Base-by-base conservation (phyloP, 257 asterid genomes). In the Rubia yunnanensis region DNA sequence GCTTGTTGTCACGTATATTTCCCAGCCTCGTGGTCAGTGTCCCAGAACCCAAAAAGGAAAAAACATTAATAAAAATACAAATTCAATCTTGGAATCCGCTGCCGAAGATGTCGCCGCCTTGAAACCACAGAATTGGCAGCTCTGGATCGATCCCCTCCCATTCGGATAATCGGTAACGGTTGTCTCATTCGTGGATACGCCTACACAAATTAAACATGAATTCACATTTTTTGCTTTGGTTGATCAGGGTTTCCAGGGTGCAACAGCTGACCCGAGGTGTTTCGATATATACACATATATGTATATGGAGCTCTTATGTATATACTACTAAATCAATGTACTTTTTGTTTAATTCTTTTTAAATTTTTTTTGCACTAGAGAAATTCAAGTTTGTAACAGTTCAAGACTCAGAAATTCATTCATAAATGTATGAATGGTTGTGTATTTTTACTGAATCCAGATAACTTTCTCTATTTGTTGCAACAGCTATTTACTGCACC, bases 311-410 rank as follows among this genome's bases (percentile, higher is more conserved):
- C 48, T 49, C 73, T 48, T 69, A 49, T 69, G 67, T 69, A 69
- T 61, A 59, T 35, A 44, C 70, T n/a, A 69, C 38, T 24, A 69
- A 44, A 44, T 44, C 52, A 59, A 60, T 69, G 73, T 69, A 69
- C 30, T 11, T 20, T 36, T 32, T 44, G 52, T 44, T 44, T 44
- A 6, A 44, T 67, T 60, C 44, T 56, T 23, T 36, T 8, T 13
- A 8, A 50, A 20, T 26, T 18, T 41, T 68, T 69, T 49, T 7
- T 44, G 52, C 9, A 7, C 46, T 30, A 20, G 65, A 38, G 49
- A 34, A 61, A 46, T 26, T 60, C 50, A 9, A 55, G 38, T 55
- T 69, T 69, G 73, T 69, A 69, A 61, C 52, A 69, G 73, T 60
- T 60, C 53, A 59, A 32, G 49, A 60, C 66, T 22, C 52, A 30